Evolutionary conservation across 495 filamentous ascomycete species (phyloP), one percentile per base, ranked within the genome.

Genomic region (Neurospora sp.): DNA sequence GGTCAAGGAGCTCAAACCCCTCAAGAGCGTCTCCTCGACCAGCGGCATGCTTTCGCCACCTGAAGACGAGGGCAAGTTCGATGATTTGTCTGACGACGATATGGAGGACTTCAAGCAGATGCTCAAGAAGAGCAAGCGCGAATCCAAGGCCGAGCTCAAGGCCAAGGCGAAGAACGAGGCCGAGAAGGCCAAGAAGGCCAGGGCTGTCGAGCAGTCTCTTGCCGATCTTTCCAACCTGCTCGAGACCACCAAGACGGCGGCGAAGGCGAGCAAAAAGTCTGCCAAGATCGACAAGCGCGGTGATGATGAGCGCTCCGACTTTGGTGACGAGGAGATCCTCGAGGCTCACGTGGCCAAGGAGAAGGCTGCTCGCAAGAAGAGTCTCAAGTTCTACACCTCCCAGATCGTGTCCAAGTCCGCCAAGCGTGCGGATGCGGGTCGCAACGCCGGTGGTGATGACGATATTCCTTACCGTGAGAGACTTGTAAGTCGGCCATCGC

Each of bases 381-480:
- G 86, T 74, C 89, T 99, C 46, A 90, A 93, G 71, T 99, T 99
- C 83, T 98, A 99, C 86, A 97, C 96, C 35, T 96, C 93, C 6
- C 96, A 98, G 78, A 92, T 98, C 71, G 91, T 92, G 38, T 94
- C 97, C 79, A 97, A 97, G 81, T 88, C 91, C 72, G 94, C 92
- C 82, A 94, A 92, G 77, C 93, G 96, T 41, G 90, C 85, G 5
- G 89, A 85, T n/a, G 93, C 93, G 35, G 93, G 92, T 70, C 88
- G 90, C 70, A 91, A 95, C 74, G 82, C 93, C 9, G 96, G 96
- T 78, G 96, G 96, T 77, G 96, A 99, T 79, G 88, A 87, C 40
- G 96, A 99, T 86, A 86, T 99, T 69, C 96, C 96, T 20, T 91
- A 97, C 79, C 87, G 93, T 46, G 96, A 99, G 79, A 90, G 96